Evolutionary conservation across 441 rosid species (phyloP), one percentile per base, ranked within the genome.

Genomic region (Viola pubescens): DNA sequence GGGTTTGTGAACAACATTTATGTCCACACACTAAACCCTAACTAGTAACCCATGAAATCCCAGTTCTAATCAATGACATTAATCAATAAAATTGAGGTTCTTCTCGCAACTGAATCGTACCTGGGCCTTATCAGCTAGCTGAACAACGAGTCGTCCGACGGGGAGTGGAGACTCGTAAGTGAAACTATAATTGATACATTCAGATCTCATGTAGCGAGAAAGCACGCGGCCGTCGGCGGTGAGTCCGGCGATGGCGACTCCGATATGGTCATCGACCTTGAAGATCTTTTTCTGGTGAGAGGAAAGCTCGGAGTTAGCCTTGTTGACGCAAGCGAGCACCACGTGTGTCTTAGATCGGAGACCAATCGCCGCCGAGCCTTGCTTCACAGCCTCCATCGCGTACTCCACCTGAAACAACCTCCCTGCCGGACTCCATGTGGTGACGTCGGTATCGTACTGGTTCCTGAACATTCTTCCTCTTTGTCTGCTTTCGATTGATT

Each of bases 371-470:
- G 98, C 98, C 13, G 96, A 89, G 44, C 98, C 98, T 71, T 89
- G 98, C 75, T 89, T 92, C 63, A 92, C 97, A 0, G 97, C 97
- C 79, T 92, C 98, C 98, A 92, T 92, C 43, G 98, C 96, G 77
- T 89, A 89, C 74, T 92, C 98, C 51, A 92, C 97, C 77, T 92
- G 98, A 67, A 86, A 87, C 11, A 92, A 77, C 61, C 95, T 68
- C 4, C 95, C 95, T 11, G 88, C 88, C 1, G 98, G 98, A 65
- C 92, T 84, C 98, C 98, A 92, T 61, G 98, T 87, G 40, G 95
- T 88, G 38, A 92, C 97, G 60, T 92, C 98, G 3, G 98, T 92
- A 56, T 89, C 95, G 77, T 92, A 92, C 63, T 92, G 98, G 75
- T 89, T 92, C 81, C 98, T 80, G 66, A 92, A 89, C 98, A 92